Base-by-base conservation (phyloP, 345 rosid genomes). In the Euphorbia tirucalli region DNA sequence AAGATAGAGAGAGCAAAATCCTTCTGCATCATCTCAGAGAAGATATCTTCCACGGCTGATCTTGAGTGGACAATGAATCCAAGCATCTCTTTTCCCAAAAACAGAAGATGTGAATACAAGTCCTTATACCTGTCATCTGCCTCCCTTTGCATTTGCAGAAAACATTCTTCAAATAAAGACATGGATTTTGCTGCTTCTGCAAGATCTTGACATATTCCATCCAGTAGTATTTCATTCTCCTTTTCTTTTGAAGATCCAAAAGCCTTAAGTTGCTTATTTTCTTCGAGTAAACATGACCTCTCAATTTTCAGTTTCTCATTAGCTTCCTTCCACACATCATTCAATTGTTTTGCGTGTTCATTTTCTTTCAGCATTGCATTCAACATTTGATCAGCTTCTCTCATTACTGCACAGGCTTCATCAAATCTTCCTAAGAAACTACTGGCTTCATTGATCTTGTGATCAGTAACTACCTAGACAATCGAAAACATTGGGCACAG, bases 321-420 rank as follows among this genome's bases (percentile, higher is more conserved):
- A 15, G 87, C 79, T 83, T 83, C 88, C 77, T 63, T 82, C 91
- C 90, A 89, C 71, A 68, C 68, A 61, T 68, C 83, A 77, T 84
- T 83, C 77, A 77, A 75, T 68, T 71, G 75, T 71, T 85, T 89
- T 69, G 85, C 81, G 49, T 82, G 82, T 84, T 87, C 88, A 71
- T 89, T 91, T 78, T 79, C 93, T 69, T 83, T 85, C 69, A 87
- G 76, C 82, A 89, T 76, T 65, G 84, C 88, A 71, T 84, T 87
- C 75, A 91, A 74, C 83, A 84, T 82, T 62, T 75, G 72, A 80
- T 88, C 92, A 80, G 93, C 96, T 81, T 93, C 96, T 75, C 75
- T 82, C 86, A 93, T 89, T 74, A 88, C 86, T 68, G 81, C 83
- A 81, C 74, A 85, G 69, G 88, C 86, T 77, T 83, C 90, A 80